Conservation (phyloP, 75 land plant species). For the Gnetum montanum region DNA sequence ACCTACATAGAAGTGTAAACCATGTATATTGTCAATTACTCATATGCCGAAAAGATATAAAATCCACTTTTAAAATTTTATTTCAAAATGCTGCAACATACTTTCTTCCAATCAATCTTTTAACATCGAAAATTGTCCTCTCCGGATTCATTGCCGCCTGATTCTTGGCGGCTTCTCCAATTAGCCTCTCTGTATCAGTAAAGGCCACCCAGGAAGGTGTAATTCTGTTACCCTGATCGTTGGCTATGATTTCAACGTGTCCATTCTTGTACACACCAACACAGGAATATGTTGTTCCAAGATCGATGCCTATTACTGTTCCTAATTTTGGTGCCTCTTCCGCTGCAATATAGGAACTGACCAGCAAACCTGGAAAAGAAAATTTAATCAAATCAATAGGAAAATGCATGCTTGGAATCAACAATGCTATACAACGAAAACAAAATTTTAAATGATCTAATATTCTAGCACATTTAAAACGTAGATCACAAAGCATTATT, state of each 20-base stretch:
- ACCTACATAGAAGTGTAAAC: no score
- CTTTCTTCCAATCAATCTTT: slow-evolving; percentile 61
- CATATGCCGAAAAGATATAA: no score
- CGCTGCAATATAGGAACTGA: slow-evolving; percentile 18
- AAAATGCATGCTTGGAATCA: no score
- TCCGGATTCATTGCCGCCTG: slow-evolving; percentile 55
- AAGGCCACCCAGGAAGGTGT: slow-evolving; percentile 76
- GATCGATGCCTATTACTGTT: slow-evolving; percentile 44
- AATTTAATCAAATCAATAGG: no score
- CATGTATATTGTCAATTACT: no score
- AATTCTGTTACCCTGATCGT: slow-evolving; percentile 61
- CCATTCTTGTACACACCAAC: slow-evolving; percentile 48
- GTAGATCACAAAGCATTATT: no score
- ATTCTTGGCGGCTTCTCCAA: slow-evolving; percentile 71
- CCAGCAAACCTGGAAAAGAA: slow-evolving; percentile 1
- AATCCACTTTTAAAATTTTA: not conserved
- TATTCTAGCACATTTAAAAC: no score
- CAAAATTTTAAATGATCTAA: no score
- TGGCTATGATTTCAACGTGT: slow-evolving; percentile 44
- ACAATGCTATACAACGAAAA: no score
- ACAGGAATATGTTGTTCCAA: slow-evolving; percentile 47
- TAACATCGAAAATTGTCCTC: slow-evolving; percentile 62
- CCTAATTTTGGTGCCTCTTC: slow-evolving; percentile 41
- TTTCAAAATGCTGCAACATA: slow-evolving; percentile 12
- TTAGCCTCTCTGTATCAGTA: slow-evolving; percentile 50